phyloP scores from a whole-genome alignment of 2,329 filamentous ascomycete genomes.

The Leptographium procerum region DNA sequence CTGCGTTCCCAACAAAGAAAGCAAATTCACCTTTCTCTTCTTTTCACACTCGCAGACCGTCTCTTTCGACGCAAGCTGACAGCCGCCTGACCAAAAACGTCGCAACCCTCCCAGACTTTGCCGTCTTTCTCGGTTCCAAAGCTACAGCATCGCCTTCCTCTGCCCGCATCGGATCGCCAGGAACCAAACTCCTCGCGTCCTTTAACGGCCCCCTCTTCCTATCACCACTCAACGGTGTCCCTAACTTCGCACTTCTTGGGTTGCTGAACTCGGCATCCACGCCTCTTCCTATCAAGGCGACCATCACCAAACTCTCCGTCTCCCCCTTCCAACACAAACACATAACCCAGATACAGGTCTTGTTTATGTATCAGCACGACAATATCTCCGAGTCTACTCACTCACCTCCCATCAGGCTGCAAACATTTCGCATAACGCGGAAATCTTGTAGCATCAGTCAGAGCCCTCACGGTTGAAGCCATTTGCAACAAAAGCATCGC shows the following conservation, averaged over 20 bases:
- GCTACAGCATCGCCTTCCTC: too few species aligned
- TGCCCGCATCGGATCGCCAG: neutral
- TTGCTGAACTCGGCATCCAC: neutral
- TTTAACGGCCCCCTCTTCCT: neutral
- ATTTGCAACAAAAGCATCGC: neutral
- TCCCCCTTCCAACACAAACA: constrained; percentile 1
- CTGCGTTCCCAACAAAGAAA: neutral
- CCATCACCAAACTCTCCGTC: neutral
- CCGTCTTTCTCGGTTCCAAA: too few species aligned
- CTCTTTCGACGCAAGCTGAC: neutral
- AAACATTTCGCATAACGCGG: constrained; percentile 90
- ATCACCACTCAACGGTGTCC: neutral
- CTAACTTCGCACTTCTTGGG: neutral
- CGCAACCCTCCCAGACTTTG: neutral
- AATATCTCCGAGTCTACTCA: constrained; percentile 82
- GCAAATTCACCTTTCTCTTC: neutral
- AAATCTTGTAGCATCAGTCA: constrained; percentile 86
- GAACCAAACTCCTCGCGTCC: neutral
- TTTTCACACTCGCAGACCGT: neutral
- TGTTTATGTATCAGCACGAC: constrained; percentile 99
- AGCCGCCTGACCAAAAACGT: neutral
- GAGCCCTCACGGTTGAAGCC: constrained; percentile 79
- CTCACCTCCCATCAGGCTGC: constrained; percentile 89
- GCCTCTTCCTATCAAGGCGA: neutral
- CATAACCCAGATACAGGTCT: constrained; percentile 25